A percentile compares a stretch with the other conserved stretches of the same genome.
Evolutionary conservation across 306 rosid species (phyloP).

Genomic region (Citrullus colocynthis): DNA sequence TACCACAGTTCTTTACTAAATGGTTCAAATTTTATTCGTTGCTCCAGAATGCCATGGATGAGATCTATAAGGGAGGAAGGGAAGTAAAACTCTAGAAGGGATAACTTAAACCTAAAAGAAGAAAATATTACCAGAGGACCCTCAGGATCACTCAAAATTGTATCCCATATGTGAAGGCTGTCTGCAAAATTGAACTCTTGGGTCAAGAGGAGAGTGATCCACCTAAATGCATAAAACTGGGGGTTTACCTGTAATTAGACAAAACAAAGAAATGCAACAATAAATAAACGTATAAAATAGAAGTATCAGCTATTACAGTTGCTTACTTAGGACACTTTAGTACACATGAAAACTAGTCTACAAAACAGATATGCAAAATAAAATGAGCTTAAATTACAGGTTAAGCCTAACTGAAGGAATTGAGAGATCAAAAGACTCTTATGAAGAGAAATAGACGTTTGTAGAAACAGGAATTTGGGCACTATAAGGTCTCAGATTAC

Average conservation of each 20-base stretch:
- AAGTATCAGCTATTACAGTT: background rate
- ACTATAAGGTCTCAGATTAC: background rate
- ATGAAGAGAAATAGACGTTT: background rate
- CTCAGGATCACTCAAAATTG: constrained; percentile 84
- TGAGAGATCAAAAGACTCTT: background rate
- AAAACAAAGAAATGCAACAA: background rate
- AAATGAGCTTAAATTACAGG: background rate
- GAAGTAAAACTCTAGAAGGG: background rate
- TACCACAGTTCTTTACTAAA: background rate
- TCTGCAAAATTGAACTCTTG: constrained; percentile 97
- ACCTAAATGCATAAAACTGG: constrained; percentile 97
- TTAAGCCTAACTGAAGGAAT: background rate
- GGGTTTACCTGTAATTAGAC: constrained; percentile 74
- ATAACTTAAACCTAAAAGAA: background rate
- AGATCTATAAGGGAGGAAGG: background rate
- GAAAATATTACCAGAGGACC: constrained; percentile 65
- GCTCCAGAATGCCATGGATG: no score
- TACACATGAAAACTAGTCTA: background rate
- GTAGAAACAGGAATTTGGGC: background rate
- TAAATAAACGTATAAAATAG: background rate
- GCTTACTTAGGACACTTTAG: background rate
- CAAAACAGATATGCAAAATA: background rate
- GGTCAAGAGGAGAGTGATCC: constrained; percentile 96
- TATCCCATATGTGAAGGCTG: constrained; percentile 93
- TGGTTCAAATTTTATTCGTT: background rate